Evolutionary conservation across 129 eudicot species (phyloP).

Genomic region (Arctium minus): DNA sequence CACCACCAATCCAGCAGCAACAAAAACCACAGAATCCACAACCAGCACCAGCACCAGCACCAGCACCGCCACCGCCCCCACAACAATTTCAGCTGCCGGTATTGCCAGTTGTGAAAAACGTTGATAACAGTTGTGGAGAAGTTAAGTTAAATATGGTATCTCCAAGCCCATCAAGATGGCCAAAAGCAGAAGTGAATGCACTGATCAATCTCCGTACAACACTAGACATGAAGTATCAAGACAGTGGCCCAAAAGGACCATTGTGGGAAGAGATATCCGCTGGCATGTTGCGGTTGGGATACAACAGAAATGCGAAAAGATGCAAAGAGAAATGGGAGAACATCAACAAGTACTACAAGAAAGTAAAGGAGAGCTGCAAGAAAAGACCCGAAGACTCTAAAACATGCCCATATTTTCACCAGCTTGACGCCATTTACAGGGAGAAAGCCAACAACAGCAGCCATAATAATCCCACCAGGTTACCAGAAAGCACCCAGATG

Average conservation of each 20-base stretch:
- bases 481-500: slow-evolving; percentile 30
- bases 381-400: slow-evolving; percentile 84
- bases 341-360: slow-evolving; percentile 93
- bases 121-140: slow-evolving; percentile 33
- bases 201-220: slow-evolving; percentile 65
- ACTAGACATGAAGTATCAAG: slow-evolving; percentile 76
- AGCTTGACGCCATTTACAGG: slow-evolving; percentile 75
- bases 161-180: slow-evolving; percentile 83
- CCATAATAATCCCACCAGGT: slow-evolving; percentile 4
- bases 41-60: background rate
- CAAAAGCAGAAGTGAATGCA: slow-evolving; percentile 82
- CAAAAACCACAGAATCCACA: too few species aligned
- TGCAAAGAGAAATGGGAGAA: slow-evolving; percentile 99
- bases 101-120: background rate
- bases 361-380: slow-evolving; percentile 90
- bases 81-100: slow-evolving; percentile 15
- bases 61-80: slow-evolving; percentile 1
- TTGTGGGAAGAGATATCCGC: slow-evolving; percentile 91
- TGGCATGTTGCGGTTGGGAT: slow-evolving; percentile 67
- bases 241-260: slow-evolving; percentile 89
- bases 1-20: background rate
- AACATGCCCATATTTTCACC: slow-evolving; percentile 91
- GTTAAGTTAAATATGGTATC: slow-evolving; percentile 8
- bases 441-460: slow-evolving; percentile 38
- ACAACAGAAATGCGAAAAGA: slow-evolving; percentile 74